phyloP scores from a whole-genome alignment of 2,329 filamentous ascomycete genomes.

The Apiospora koreana region DNA sequence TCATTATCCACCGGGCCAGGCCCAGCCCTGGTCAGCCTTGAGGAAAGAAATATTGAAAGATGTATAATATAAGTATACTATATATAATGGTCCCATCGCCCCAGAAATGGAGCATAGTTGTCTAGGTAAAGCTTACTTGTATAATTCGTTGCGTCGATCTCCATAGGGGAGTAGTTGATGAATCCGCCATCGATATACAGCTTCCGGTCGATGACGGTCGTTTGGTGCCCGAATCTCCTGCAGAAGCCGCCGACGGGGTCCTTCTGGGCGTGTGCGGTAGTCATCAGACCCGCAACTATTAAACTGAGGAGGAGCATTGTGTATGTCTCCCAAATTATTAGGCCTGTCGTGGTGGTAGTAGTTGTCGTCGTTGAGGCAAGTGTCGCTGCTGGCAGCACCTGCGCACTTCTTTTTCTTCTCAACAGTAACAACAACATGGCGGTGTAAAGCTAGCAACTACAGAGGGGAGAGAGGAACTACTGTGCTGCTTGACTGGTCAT shows the following conservation, averaged over 20 bases:
- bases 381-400: not conserved
- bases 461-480: not conserved
- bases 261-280: not conserved
- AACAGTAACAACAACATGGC: not conserved
- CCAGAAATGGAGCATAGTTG: not conserved
- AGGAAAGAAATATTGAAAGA: not conserved
- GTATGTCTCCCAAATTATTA: not conserved
- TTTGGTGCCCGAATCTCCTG: constrained; percentile 59
- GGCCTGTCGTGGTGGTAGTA: not conserved
- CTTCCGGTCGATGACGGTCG: constrained; percentile 57
- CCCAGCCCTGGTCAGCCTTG: not conserved
- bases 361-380: not conserved
- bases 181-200: constrained; percentile 65
- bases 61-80: not conserved
- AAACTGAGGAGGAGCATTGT: not conserved
- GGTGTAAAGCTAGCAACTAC: not conserved
- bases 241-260: constrained; percentile 58
- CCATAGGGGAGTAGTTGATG: constrained; percentile 54
- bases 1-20: not conserved
- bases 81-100: not conserved
- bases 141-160: constrained; percentile 50
- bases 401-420: not conserved
- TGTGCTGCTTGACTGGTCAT: not conserved
- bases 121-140: constrained; percentile 49
- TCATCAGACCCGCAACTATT: not conserved